Conservation (phyloP, 2,329 filamentous ascomycete genomes). For the Phaeosphaeriaceae sp. region DNA sequence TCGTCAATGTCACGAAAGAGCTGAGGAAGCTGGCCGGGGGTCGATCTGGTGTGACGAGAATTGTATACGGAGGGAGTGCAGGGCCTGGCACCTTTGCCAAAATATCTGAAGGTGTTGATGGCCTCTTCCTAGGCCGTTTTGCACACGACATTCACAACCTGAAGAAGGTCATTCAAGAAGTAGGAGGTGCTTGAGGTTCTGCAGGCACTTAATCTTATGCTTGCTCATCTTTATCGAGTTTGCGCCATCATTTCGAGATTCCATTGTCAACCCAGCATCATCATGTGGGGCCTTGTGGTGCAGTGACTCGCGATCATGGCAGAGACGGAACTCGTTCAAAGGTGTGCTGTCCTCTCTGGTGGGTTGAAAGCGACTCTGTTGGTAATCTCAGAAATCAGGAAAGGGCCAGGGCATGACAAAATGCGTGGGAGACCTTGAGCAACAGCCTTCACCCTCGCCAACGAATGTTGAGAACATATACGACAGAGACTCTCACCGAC, state of each 20-base stretch:
- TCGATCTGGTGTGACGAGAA: constrained; percentile 66
- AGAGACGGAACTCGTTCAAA: background rate
- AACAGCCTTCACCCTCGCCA: too few species aligned
- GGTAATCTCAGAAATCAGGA: too few species aligned
- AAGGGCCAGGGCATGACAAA: background rate
- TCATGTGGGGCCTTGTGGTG: background rate
- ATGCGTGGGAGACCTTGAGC: background rate
- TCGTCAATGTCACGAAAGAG: constrained; percentile 72
- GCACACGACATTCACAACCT: constrained; percentile 78
- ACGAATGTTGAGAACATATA: too few species aligned
- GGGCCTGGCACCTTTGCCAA: constrained; percentile 77
- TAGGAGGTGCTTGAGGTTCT: constrained; percentile 56
- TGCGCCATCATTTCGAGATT: background rate
- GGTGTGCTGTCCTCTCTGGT: too few species aligned
- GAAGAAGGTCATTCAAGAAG: constrained; percentile 74
- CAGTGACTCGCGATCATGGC: background rate
- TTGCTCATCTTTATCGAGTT: background rate
- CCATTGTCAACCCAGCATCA: background rate
- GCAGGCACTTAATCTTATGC: background rate
- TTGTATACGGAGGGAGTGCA: constrained; percentile 84
- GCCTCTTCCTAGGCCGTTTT: constrained; percentile 81
- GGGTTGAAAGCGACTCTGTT: too few species aligned
- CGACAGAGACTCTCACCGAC: too few species aligned
- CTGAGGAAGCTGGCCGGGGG: constrained; percentile 63
- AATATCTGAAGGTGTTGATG: constrained; percentile 75